Evolutionary conservation across 371 early-diverging fungal species (phyloP).

Genomic region (Rhizomucor pusillus): DNA sequence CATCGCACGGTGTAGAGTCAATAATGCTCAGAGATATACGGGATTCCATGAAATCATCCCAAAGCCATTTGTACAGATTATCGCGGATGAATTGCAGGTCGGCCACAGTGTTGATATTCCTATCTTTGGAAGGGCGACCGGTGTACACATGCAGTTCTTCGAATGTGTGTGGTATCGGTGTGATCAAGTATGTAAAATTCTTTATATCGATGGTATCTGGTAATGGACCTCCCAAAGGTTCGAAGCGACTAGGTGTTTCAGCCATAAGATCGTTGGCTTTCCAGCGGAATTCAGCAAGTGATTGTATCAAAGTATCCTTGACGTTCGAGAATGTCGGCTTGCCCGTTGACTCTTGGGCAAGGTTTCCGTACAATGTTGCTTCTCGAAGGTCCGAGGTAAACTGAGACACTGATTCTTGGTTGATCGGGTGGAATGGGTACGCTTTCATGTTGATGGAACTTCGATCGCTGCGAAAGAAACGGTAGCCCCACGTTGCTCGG

Average conservation of each 20-base stretch:
- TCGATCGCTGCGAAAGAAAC: constrained; percentile 8
- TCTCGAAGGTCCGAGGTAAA: background rate
- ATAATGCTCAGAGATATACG: constrained; percentile 12
- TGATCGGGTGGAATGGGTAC: constrained; percentile 8
- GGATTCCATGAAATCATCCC: constrained; percentile 9
- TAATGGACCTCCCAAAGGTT: background rate
- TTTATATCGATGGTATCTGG: constrained; percentile 7
- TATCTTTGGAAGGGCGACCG: background rate
- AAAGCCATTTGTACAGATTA: constrained; percentile 7
- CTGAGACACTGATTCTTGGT: background rate
- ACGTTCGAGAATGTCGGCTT: background rate
- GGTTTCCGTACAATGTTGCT: background rate
- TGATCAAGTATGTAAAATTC: constrained; percentile 9
- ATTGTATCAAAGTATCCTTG: constrained; percentile 4
- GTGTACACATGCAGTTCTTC: background rate
- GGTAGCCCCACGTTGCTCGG: constrained; percentile 12
- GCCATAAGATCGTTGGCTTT: constrained; percentile 4
- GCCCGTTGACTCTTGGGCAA: background rate
- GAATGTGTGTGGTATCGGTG: constrained; percentile 4
- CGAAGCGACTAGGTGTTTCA: constrained; percentile 8
- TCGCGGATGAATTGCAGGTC: constrained; percentile 3
- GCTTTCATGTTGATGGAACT: constrained; percentile 5
- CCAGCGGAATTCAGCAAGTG: constrained; percentile 12
- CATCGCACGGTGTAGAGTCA: background rate
- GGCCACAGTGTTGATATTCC: too few species aligned